These are phyloP conservation scores for Termitomyces sp. DNA, from an alignment of 768 basidiomycete genomes.

Conservation along the genomic window DNA sequence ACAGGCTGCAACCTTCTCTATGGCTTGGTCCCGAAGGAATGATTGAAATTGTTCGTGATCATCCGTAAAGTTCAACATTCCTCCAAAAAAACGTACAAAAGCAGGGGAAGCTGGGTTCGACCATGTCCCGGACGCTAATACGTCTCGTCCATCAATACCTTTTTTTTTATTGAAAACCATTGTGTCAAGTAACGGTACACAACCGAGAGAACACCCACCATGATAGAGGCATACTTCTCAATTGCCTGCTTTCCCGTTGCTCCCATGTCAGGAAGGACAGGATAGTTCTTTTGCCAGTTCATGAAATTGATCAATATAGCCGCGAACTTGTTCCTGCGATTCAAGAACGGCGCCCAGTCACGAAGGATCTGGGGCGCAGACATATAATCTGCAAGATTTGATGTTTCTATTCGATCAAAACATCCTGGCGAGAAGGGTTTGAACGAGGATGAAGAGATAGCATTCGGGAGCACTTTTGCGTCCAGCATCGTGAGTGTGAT, in stretches of 20 bases:
- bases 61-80: constrained; percentile 18
- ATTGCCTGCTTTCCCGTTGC: neutral
- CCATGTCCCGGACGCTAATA: neutral
- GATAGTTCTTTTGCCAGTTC: constrained; percentile 19
- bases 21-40: constrained; percentile 17
- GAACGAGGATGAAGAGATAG: constrained; percentile 18
- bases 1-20: constrained; percentile 11
- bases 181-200: neutral
- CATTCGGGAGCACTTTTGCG: constrained; percentile 24
- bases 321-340: constrained; percentile 19
- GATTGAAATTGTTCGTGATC: constrained; percentile 20
- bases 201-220: constrained; percentile 5
- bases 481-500: constrained; percentile 26
- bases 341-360: constrained; percentile 25
- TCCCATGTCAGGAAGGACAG: neutral
- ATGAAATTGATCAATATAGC: constrained; percentile 22
- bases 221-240: constrained; percentile 14
- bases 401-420: constrained; percentile 26
- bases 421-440: constrained; percentile 18
- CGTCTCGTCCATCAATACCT: neutral
- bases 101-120: neutral
- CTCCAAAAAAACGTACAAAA: neutral
- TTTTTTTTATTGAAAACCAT: neutral
- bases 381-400: constrained; percentile 19
- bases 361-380: constrained; percentile 17